Conservation (phyloP, 129 eudicot genomes). For the Arctium minus region DNA sequence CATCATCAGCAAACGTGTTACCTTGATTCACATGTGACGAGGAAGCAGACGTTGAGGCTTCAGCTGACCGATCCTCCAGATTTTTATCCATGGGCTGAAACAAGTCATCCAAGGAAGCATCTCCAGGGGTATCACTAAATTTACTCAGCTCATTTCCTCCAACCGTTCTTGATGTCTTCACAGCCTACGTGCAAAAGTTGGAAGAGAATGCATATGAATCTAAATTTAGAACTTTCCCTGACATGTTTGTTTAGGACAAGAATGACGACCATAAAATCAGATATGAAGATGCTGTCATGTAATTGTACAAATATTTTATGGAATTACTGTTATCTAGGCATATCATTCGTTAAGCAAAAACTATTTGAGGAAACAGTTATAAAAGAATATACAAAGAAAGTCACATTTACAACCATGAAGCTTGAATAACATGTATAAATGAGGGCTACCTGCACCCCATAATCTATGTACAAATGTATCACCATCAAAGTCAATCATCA, state of each 20-base stretch:
- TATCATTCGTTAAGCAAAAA: background rate
- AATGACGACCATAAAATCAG: background rate
- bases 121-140: slow-evolving; percentile 94
- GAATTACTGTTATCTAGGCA: background rate
- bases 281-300: background rate
- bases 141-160: slow-evolving; percentile 74
- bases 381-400: no score
- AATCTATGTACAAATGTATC: no score
- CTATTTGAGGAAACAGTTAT: background rate
- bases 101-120: slow-evolving; percentile 92
- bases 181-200: slow-evolving; percentile 36
- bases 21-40: slow-evolving; percentile 50
- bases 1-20: slow-evolving; percentile 31
- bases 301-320: background rate
- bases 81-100: slow-evolving; percentile 65
- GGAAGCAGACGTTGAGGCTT: slow-evolving; percentile 78
- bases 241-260: background rate
- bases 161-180: slow-evolving; percentile 33
- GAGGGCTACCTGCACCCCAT: background rate
- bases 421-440: background rate
- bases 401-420: background rate
- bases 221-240: background rate
- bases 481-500: no score
- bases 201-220: background rate
- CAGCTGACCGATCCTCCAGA: slow-evolving; percentile 46